Percentiles rank a stretch among this genome's conserved stretches.
Conservation (phyloP, 2,329 filamentous ascomycete species). For the Thielaviopsis musarum region DNA sequence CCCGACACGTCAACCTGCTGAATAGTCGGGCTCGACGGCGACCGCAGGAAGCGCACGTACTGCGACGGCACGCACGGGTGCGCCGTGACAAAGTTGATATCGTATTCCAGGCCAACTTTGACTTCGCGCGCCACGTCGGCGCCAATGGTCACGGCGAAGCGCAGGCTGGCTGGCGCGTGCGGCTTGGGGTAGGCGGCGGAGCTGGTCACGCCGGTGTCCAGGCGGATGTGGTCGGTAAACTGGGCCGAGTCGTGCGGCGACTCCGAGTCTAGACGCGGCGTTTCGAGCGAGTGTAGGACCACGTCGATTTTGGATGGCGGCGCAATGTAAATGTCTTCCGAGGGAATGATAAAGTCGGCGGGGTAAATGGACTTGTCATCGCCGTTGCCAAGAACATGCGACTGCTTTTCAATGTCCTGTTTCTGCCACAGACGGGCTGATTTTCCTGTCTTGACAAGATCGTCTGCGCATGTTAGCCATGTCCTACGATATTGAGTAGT, state of each 20-base stretch:
- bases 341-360: slow-evolving; percentile 45
- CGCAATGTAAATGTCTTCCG: slow-evolving; percentile 35
- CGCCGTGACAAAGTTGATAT: slow-evolving; percentile 48
- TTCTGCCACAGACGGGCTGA: slow-evolving; percentile 47
- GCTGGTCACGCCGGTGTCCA: slow-evolving; percentile 12
- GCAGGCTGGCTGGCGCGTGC: slow-evolving; percentile 19
- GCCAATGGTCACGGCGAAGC: slow-evolving; percentile 22
- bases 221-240: slow-evolving; percentile 1
- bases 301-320: slow-evolving; percentile 31
- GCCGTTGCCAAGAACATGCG: slow-evolving; percentile 40
- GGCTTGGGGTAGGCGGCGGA: background rate
- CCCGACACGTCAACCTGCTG: slow-evolving; percentile 38
- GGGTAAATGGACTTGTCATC: slow-evolving; percentile 37
- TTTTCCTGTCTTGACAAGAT: slow-evolving; percentile 31
- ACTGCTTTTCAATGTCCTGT: slow-evolving; percentile 39
- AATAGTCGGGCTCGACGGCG: slow-evolving; percentile 41
- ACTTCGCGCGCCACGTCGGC: slow-evolving; percentile 7
- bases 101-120: slow-evolving; percentile 33
- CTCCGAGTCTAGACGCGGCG: slow-evolving; percentile 20
- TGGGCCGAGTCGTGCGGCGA: background rate
- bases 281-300: slow-evolving; percentile 32
- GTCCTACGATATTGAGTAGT: background rate
- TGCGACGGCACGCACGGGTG: slow-evolving; percentile 45
- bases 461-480: slow-evolving; percentile 22
- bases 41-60: slow-evolving; percentile 40